Conservation (phyloP, 495 filamentous ascomycete genomes). For the Pyrenula aspistea region DNA sequence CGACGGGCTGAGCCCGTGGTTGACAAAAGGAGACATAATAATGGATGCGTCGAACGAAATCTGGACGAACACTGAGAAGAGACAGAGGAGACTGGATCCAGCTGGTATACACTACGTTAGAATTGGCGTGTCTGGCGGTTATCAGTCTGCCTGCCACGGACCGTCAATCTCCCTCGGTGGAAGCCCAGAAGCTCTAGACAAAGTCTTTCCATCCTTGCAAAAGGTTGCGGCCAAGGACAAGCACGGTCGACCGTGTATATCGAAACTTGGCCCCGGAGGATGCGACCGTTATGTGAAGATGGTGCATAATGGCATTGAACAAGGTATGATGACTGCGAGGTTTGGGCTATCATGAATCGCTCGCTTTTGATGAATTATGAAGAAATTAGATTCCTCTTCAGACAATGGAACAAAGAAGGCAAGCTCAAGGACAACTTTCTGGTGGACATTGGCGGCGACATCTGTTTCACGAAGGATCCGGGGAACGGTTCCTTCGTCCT, state of each 20-base stretch:
- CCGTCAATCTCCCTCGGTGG: constrained; percentile 58
- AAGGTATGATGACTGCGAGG: constrained; percentile 59
- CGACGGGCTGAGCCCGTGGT: constrained; percentile 37
- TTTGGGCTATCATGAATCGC: constrained; percentile 51
- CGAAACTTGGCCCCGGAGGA: constrained; percentile 46
- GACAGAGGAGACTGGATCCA: constrained; percentile 42
- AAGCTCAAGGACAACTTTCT: constrained; percentile 51
- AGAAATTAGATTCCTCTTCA: constrained; percentile 49
- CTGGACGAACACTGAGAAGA: constrained; percentile 51
- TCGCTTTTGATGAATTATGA: constrained; percentile 49
- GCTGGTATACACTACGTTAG: constrained; percentile 54
- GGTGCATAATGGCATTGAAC: constrained; percentile 69
- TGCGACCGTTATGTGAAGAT: constrained; percentile 68
- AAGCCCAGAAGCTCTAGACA: constrained; percentile 39
- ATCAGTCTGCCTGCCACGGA: constrained; percentile 53
- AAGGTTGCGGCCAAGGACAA: constrained; percentile 49
- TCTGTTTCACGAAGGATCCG: constrained; percentile 33
- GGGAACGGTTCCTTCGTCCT: constrained; percentile 36
- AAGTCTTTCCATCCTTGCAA: constrained; percentile 52
- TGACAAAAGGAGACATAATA: constrained; percentile 55
- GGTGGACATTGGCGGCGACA: constrained; percentile 50
- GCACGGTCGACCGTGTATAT: constrained; percentile 49
- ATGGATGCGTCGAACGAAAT: constrained; percentile 64
- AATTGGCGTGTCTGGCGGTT: constrained; percentile 58
- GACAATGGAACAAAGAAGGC: constrained; percentile 45